phyloP scores from a whole-genome alignment of 495 filamentous ascomycete genomes.

The Haplographium delicatum region DNA sequence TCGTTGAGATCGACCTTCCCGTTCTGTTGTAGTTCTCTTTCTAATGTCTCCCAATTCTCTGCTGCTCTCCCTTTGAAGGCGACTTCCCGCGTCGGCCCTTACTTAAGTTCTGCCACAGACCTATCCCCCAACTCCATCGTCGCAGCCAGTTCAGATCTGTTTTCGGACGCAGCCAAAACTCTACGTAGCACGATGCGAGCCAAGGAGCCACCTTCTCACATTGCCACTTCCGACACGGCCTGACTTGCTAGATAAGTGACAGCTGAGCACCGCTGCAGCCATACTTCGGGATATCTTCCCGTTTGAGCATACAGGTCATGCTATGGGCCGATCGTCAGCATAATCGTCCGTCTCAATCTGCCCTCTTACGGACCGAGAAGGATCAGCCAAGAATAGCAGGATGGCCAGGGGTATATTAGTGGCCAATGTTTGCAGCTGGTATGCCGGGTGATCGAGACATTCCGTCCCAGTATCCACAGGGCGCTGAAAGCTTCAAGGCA shows the following conservation, averaged over 20 bases:
- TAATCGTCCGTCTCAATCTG: conserved; percentile 7
- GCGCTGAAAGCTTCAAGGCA: conserved; percentile 6
- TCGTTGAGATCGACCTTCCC: conserved; percentile 4
- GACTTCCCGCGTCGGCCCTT: background rate
- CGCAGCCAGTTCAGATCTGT: conserved; percentile 6
- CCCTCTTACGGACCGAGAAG: conserved; percentile 4
- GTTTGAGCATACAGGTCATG: conserved; percentile 3
- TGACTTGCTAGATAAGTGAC: conserved; percentile 5
- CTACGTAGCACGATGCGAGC: background rate
- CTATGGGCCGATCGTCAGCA: conserved; percentile 4
- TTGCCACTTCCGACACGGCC: background rate
- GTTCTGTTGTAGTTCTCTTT: conserved; percentile 6
- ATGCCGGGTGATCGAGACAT: background rate
- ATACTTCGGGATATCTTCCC: conserved; percentile 13
- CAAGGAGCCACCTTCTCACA: background rate
- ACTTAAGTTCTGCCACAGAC: conserved; percentile 3
- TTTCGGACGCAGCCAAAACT: background rate
- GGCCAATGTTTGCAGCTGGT: conserved; percentile 1
- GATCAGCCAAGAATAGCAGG: conserved; percentile 10
- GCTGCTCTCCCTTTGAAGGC: background rate
- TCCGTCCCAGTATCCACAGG: background rate
- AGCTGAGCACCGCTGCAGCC: conserved; percentile 6
- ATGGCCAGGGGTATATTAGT: conserved; percentile 5
- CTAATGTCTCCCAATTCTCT: background rate
- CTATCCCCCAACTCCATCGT: conserved; percentile 2